A percentile compares a stretch with the other conserved stretches of the same genome.
These are phyloP conservation scores for Colletotrichum cereale DNA, from an alignment of 2,329 filamentous ascomycete species.

Conservation along the genomic window DNA sequence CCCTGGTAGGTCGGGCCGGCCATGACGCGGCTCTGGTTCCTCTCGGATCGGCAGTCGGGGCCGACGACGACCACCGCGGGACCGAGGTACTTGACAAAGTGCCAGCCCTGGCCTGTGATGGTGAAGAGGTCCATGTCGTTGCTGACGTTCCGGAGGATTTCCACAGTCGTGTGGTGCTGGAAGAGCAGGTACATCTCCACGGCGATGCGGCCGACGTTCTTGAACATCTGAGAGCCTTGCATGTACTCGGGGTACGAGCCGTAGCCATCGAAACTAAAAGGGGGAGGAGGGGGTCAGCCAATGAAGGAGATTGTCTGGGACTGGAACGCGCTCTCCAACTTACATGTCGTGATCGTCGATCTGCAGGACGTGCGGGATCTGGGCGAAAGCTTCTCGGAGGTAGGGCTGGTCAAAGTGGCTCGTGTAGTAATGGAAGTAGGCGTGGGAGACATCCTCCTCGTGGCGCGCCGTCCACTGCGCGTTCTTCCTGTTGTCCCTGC, in stretches of 20 bases:
- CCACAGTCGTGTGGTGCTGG: constrained; percentile 96
- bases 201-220: constrained; percentile 94
- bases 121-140: constrained; percentile 95
- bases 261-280: constrained; percentile 88
- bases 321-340: constrained; percentile 56
- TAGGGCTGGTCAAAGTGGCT: constrained; percentile 98
- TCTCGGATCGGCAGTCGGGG: constrained; percentile 90
- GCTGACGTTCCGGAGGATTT: constrained; percentile 89
- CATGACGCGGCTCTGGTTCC: constrained; percentile 91
- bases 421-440: constrained; percentile 99
- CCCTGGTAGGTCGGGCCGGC: constrained; percentile 97
- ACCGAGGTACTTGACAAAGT: constrained; percentile 96
- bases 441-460: constrained; percentile 94
- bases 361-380: constrained; percentile 93
- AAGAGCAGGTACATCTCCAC: constrained; percentile 99
- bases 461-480: constrained; percentile 93
- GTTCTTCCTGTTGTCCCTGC: constrained; percentile 92
- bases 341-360: constrained; percentile 98
- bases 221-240: constrained; percentile 98
- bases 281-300: constrained; percentile 37
- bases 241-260: constrained; percentile 98
- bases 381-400: constrained; percentile 93
- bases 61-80: constrained; percentile 92
- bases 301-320: neutral
- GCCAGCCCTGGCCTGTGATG: constrained; percentile 97